Evolutionary conservation across 345 rosid species (phyloP).

Genomic region (Eutrema heterophyllum): DNA sequence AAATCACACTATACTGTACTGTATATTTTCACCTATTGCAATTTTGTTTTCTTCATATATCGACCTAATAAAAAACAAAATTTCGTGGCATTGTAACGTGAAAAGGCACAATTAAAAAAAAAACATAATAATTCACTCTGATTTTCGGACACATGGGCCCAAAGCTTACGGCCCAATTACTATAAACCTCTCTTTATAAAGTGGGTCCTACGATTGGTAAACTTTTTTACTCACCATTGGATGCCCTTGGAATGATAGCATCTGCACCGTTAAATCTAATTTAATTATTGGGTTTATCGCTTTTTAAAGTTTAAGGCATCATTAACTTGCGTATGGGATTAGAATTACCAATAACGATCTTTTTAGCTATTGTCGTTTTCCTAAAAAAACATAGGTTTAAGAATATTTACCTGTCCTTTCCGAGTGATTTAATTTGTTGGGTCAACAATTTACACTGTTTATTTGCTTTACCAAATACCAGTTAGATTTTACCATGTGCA

Average conservation of each 20-base stretch:
- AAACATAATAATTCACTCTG: background rate
- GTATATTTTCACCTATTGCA: too few species aligned
- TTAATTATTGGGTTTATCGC: slow-evolving; percentile 4
- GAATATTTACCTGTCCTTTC: slow-evolving; percentile 7
- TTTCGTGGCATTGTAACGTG: background rate
- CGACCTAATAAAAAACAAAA: background rate
- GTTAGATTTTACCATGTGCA: background rate
- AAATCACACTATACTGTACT: too few species aligned
- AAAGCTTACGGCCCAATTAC: slow-evolving; percentile 23
- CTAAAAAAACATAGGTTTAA: background rate
- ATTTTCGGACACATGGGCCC: slow-evolving; percentile 22
- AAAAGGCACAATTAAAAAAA: background rate
- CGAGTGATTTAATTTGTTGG: background rate
- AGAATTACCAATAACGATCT: slow-evolving; percentile 14
- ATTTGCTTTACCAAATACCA: background rate
- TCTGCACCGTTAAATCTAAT: slow-evolving; percentile 25
- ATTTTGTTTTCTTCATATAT: background rate
- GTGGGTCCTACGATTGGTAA: slow-evolving; percentile 8
- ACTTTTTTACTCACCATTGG: slow-evolving; percentile 20
- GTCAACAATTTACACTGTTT: slow-evolving; percentile 1
- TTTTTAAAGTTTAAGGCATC: background rate
- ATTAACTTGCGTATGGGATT: slow-evolving; percentile 28
- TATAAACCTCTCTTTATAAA: background rate
- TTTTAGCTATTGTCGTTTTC: slow-evolving; percentile 28
- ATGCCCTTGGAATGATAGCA: background rate